Base-by-base conservation (phyloP, 345 rosid species). In the Trapa incisa region DNA sequence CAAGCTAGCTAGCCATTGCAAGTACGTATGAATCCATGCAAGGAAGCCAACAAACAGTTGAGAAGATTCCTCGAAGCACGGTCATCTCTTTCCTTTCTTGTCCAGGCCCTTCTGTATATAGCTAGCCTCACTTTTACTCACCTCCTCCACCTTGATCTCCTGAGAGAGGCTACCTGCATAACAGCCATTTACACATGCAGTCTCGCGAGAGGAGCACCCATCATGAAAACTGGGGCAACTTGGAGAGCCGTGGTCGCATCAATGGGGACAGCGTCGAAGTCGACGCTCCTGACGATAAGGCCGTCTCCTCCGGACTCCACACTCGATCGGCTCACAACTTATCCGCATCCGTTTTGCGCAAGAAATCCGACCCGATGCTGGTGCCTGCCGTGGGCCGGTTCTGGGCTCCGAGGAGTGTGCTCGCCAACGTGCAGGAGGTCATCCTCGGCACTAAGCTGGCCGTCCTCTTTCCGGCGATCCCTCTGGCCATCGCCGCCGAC, bases 41-140 rank as follows among this genome's bases (percentile, higher is more conserved):
- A 66, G 71, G 61, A 74, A 62, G 71, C 41, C 63, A 61, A 73
- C 75, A 79, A 79, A 76, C 47, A 6, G 8, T 57, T 41, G 45
- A 15, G 89, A 81, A 85, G 76, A 79, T 85, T 85, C 87, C 74
- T 4, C 71, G 89, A 85, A 85, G 74, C n/a, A 64, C 36, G 4
- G 3, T 37, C 15, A 17, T n/a, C 38, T 32, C 64, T 41, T 41
- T 41, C 43, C 43, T 41, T 41, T 41, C 43, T 41, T 41, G 43
- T 8, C 43, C 2, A 4, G 43, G 43, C 43, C 4, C 43, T 41
- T 41, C 43, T 41, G 7, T 13, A 60, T 37, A 29, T 37, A 37
- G 35, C 52, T 42, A n/a, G 10, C 48, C 47, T 33, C 67, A 65
- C 13, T 35, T 45, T 45, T 7, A 45, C 48, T 0, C 7, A 3